These are phyloP conservation scores for Scheffersomyces titani DNA, from an alignment of 1,139 yeast species.

Conservation along the genomic window DNA sequence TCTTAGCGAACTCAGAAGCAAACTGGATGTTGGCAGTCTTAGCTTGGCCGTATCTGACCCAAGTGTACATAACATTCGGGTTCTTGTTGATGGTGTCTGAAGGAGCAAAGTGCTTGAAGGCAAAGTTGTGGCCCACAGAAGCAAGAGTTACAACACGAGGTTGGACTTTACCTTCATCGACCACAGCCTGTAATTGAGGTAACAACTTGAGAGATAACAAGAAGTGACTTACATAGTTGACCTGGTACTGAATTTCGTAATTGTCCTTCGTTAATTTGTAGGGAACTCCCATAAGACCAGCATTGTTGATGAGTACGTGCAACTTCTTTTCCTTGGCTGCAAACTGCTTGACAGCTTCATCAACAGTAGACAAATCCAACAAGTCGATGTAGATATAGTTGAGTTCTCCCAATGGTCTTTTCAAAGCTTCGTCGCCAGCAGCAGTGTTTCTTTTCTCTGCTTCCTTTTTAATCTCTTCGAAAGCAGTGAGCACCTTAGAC, in stretches of 20 bases:
- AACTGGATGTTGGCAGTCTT: slow-evolving; percentile 37
- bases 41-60: slow-evolving; percentile 39
- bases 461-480: slow-evolving; percentile 53
- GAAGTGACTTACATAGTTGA: slow-evolving; percentile 37
- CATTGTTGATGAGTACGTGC: slow-evolving; percentile 41
- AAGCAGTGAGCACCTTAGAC: slow-evolving; percentile 56
- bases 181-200: slow-evolving; percentile 27
- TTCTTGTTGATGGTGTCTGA: slow-evolving; percentile 20
- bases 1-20: slow-evolving; percentile 25
- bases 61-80: slow-evolving; percentile 28
- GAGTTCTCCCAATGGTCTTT: slow-evolving; percentile 27
- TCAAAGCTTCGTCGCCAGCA: slow-evolving; percentile 11
- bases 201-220: slow-evolving; percentile 33
- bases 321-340: slow-evolving; percentile 25
- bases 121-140: slow-evolving; percentile 35
- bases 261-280: slow-evolving; percentile 36
- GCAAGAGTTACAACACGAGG: slow-evolving; percentile 38
- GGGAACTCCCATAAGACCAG: slow-evolving; percentile 45
- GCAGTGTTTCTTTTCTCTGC: slow-evolving; percentile 40
- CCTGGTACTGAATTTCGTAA: slow-evolving; percentile 45
- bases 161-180: slow-evolving; percentile 13
- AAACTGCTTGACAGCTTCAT: slow-evolving; percentile 29
- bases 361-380: slow-evolving; percentile 31
- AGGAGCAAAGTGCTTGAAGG: slow-evolving; percentile 26
- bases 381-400: slow-evolving; percentile 34